Conservation (phyloP, 2,329 filamentous ascomycete species). For the Capronia epimyces region DNA sequence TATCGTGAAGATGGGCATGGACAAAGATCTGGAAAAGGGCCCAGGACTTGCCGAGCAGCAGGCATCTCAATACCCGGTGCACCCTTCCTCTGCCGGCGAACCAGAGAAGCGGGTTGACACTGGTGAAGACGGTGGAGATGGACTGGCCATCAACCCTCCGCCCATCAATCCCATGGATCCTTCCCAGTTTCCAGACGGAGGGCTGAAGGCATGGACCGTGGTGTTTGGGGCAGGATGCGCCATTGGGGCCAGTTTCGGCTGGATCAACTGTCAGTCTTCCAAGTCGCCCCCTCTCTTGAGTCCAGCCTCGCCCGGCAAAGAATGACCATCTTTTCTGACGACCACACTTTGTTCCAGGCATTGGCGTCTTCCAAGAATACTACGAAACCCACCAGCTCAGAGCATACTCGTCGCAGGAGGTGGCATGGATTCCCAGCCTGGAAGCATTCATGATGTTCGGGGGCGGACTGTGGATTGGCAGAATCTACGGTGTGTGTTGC, state of each 20-base stretch:
- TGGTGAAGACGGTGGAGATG: slow-evolving; percentile 5
- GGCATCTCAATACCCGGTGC: neutral
- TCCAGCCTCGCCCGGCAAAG: slow-evolving; percentile 6
- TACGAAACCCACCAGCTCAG: slow-evolving; percentile 49
- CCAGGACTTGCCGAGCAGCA: neutral
- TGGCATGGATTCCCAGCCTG: slow-evolving; percentile 57
- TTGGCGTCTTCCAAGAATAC: slow-evolving; percentile 56
- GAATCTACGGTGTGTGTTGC: slow-evolving; percentile 23
- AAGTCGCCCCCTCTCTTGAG: neutral
- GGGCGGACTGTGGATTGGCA: slow-evolving; percentile 28
- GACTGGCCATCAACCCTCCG: neutral
- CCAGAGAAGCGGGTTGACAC: slow-evolving; percentile 1
- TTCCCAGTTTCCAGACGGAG: slow-evolving; percentile 38
- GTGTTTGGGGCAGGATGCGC: slow-evolving; percentile 41
- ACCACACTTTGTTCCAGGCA: slow-evolving; percentile 18
- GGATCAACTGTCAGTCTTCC: slow-evolving; percentile 31
- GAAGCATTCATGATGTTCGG: slow-evolving; percentile 42
- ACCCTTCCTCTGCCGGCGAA: slow-evolving; percentile 2
- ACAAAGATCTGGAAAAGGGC: slow-evolving; percentile 13
- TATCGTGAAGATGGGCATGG: no score
- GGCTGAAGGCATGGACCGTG: slow-evolving; percentile 40
- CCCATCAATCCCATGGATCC: slow-evolving; percentile 24
- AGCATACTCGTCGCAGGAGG: slow-evolving; percentile 48
- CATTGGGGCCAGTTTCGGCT: slow-evolving; percentile 40
- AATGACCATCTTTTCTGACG: slow-evolving; percentile 4